Base-by-base conservation (phyloP, 2,329 filamentous ascomycete species). In the Byssochlamys sp. region DNA sequence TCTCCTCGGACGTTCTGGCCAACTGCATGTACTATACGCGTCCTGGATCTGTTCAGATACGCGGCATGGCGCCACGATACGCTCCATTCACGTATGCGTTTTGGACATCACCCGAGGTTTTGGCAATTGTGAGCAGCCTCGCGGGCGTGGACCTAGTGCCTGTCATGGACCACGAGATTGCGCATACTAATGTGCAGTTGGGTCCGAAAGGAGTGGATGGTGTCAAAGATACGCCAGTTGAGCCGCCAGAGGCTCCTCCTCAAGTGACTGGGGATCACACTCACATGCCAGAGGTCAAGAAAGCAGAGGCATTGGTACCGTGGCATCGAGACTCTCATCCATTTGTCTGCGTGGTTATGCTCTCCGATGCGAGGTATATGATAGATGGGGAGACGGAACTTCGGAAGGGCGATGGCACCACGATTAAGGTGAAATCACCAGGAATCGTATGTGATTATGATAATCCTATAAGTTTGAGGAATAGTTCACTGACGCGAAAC, bases 51-150 rank as follows among this genome's bases (percentile, higher is more conserved):
- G 65, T 65, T 33, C 66, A 67, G 62, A 55, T 71, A 3, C 67
- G 63, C 24, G 71, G 61, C 53, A 71, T 66, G 65, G 64, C 63
- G 0, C 66, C 65, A 24, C 61, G 64, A 27, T 69, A 71, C 27
- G 63, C 69, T 1, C 65, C 66, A 0, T 73, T 73, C 57, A 67
- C 69, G 14, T 62, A 72, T 52, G 52, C 67, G 12, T 68, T 69
- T 28, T 68, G 66, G 64, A 59, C 60, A 29, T 61, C 57, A 14
- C 58, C 59, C 4, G 60, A 65, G 31, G 58, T 65, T 26, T 27
- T 65, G 27, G 55, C 60, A n/a, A 60, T 62, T n/a, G 55, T 63
- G 14, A 62, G 61, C 7, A 45, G 60, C 3, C 56, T 60, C 45
- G 65, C 64, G 3, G 64, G 63, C 2, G 61, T 66, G 1, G 65